Percentiles rank a stretch among this genome's conserved stretches.
phyloP scores from a whole-genome alignment of 2,329 filamentous ascomycete species.

The Aspergillus versicolor region DNA sequence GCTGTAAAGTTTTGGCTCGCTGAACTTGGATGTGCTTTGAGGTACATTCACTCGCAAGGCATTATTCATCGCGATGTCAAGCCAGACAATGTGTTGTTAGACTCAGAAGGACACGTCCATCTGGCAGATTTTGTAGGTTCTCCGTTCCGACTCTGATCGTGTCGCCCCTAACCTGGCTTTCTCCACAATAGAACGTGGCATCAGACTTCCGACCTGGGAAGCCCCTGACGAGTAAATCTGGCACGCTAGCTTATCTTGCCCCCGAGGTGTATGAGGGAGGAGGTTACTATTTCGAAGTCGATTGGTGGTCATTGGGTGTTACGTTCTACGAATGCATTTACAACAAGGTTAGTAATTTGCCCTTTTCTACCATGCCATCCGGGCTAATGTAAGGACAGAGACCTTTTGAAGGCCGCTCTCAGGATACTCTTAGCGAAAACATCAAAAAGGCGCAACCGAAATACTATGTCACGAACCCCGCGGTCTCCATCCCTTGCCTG shows the following conservation, averaged over 20 bases:
- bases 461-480: constrained; percentile 88
- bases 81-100: constrained; percentile 85
- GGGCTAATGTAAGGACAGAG: constrained; percentile 57
- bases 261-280: constrained; percentile 91
- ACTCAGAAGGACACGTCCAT: constrained; percentile 90
- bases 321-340: constrained; percentile 99
- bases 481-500: constrained; percentile 82
- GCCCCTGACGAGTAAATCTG: constrained; percentile 88
- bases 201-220: constrained; percentile 86
- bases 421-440: constrained; percentile 74
- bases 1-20: constrained; percentile 97
- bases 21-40: constrained; percentile 85
- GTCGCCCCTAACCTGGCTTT: constrained; percentile 12
- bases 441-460: constrained; percentile 80
- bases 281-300: constrained; percentile 85
- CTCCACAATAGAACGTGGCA: constrained; percentile 74
- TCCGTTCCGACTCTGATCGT: background rate
- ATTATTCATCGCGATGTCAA: constrained; percentile 92
- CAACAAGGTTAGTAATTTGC: constrained; percentile 69
- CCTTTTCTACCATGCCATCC: background rate
- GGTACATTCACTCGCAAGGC: constrained; percentile 80
- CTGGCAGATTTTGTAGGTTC: constrained; percentile 88
- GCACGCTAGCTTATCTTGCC: constrained; percentile 90
- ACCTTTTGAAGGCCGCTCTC: constrained; percentile 87
- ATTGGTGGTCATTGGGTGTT: constrained; percentile 98